Evolutionary conservation across 768 basidiomycete species (phyloP).

Genomic region (Nidularia sp.): DNA sequence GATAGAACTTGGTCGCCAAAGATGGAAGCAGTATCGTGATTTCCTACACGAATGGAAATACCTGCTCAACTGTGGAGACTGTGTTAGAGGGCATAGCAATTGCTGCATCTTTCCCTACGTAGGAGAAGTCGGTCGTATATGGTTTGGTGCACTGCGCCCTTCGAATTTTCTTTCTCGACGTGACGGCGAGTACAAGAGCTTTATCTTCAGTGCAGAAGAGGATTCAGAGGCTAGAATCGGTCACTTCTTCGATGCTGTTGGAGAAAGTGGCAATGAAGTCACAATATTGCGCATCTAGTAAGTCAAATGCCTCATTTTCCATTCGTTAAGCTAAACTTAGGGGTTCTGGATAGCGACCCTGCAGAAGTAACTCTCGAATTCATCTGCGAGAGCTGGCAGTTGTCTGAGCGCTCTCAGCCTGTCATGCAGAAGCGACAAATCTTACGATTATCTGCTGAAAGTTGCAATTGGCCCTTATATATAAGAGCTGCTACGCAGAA

Average conservation of each 20-base stretch:
- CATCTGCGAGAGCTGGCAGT: background rate
- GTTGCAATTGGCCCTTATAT: background rate
- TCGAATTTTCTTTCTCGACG: constrained; percentile 14
- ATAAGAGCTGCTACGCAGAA: background rate
- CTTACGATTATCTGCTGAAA: background rate
- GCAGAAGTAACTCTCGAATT: background rate
- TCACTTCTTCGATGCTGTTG: constrained; percentile 1
- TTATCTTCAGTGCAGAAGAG: background rate
- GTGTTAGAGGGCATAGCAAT: background rate
- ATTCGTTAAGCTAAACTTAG: no score
- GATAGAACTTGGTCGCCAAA: background rate
- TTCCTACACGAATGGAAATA: constrained; percentile 20
- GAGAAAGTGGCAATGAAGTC: background rate
- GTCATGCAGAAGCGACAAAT: background rate
- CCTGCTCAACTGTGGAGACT: constrained; percentile 12
- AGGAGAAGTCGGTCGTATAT: constrained; percentile 21
- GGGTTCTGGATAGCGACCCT: background rate
- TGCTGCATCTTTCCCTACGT: constrained; percentile 5
- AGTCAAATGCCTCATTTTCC: background rate
- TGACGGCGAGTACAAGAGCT: background rate
- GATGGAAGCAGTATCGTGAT: constrained; percentile 14
- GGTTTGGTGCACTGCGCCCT: constrained; percentile 20
- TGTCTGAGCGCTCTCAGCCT: background rate
- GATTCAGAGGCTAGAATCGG: background rate
- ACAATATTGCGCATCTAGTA: background rate